phyloP scores from a whole-genome alignment of 163 green algal species.

The Dunaliella salina region DNA sequence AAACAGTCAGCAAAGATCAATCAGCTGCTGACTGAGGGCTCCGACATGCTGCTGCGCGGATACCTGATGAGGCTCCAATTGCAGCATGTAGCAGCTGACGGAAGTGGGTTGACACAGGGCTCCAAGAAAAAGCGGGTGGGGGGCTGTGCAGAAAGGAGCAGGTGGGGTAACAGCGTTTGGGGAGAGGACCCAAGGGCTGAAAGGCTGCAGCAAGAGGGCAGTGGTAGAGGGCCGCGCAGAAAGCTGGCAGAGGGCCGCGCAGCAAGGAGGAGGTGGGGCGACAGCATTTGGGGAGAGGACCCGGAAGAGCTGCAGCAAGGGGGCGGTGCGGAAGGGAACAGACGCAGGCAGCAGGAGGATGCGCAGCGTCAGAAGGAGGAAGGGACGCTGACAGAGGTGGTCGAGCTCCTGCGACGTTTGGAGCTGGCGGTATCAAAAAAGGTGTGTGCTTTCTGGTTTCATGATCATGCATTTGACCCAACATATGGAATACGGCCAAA shows the following conservation, averaged over 20 bases:
- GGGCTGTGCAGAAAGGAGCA: neutral
- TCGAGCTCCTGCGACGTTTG: neutral
- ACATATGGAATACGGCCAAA: too few relatives aligned
- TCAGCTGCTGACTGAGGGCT: too few relatives aligned
- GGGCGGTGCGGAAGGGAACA: neutral
- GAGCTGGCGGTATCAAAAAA: neutral
- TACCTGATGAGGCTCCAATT: too few relatives aligned
- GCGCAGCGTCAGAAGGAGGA: neutral
- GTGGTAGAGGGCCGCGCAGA: too few relatives aligned
- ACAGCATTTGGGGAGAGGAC: neutral
- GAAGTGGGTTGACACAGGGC: neutral
- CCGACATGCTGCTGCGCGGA: too few relatives aligned
- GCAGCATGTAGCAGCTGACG: too few relatives aligned
- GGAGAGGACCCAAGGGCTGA: neutral
- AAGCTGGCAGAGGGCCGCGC: neutral
- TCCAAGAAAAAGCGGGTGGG: neutral
- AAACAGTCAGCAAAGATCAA: too few relatives aligned
- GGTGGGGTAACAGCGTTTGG: neutral
- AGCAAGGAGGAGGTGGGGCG: neutral
- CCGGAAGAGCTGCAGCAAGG: too few relatives aligned
- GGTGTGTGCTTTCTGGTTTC: neutral
- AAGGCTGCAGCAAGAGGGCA: neutral
- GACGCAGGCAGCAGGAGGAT: neutral
- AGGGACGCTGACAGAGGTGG: neutral
- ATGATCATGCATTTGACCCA: too few relatives aligned